A percentile compares a stretch with the other conserved stretches of the same genome.
Conservation (phyloP, 805 yeast species). For the Maudiozyma barnettii region DNA sequence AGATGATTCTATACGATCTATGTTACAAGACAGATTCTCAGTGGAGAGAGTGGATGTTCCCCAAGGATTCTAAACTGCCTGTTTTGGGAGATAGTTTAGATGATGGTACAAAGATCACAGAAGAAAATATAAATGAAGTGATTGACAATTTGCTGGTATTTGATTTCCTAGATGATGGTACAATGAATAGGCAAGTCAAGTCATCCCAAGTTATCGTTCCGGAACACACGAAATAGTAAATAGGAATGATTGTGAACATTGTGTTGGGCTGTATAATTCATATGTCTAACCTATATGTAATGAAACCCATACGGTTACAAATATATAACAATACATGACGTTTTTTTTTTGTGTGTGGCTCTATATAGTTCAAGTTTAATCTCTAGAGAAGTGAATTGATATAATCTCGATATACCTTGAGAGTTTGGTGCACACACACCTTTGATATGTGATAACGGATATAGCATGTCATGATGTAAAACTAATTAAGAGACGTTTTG, state of each 20-base stretch:
- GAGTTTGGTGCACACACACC: too few species aligned
- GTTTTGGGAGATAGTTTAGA: slow-evolving; percentile 11
- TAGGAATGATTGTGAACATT: neutral
- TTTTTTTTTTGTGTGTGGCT: too few species aligned
- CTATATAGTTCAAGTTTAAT: too few species aligned
- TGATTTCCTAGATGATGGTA: slow-evolving; percentile 26
- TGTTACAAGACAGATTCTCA: slow-evolving; percentile 27
- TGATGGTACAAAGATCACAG: slow-evolving; percentile 9
- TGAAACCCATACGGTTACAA: too few species aligned
- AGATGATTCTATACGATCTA: slow-evolving; percentile 29
- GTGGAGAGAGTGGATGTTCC: slow-evolving; percentile 32
- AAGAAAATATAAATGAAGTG: slow-evolving; percentile 21
- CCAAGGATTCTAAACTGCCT: slow-evolving; percentile 21
- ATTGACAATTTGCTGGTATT: slow-evolving; percentile 22
- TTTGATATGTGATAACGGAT: too few species aligned
- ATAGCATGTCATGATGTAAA: too few species aligned
- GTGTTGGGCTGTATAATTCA: too few species aligned
- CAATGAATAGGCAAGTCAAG: slow-evolving; percentile 21
- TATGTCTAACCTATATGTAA: too few species aligned
- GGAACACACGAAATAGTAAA: neutral
- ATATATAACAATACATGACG: too few species aligned
- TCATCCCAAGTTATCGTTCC: slow-evolving; percentile 17
- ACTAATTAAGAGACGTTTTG: too few species aligned
- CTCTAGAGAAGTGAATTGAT: too few species aligned
- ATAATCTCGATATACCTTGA: too few species aligned